phyloP scores from a whole-genome alignment of 1,284 basidiomycete species.

The Athelia sp. region DNA sequence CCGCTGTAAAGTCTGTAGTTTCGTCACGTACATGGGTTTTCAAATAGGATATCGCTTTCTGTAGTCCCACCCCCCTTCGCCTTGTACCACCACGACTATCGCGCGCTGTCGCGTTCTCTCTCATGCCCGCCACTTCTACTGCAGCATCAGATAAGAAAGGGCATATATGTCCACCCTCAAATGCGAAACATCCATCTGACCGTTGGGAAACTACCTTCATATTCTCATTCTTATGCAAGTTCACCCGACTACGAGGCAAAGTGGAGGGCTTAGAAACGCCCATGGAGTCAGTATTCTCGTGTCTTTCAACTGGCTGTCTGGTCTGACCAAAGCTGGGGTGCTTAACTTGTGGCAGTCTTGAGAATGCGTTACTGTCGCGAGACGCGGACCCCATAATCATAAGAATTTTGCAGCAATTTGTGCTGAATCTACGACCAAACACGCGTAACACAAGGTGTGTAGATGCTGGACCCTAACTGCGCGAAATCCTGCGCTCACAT shows the following conservation, averaged over 20 bases:
- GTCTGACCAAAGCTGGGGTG: constrained; percentile 11
- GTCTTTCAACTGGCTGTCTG: constrained; percentile 7
- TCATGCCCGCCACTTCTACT: constrained; percentile 36
- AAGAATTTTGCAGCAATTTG: constrained; percentile 65
- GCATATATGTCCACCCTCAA: constrained; percentile 70
- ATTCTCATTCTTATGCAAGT: constrained; percentile 77
- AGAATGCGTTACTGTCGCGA: constrained; percentile 64
- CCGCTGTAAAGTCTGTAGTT: too few relatives aligned
- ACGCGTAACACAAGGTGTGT: constrained; percentile 81
- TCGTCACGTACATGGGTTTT: background rate
- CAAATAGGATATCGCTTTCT: background rate
- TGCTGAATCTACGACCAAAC: constrained; percentile 73
- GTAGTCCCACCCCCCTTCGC: constrained; percentile 17
- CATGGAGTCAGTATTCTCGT: constrained; percentile 61
- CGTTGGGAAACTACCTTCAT: constrained; percentile 84
- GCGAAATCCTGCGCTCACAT: constrained; percentile 26
- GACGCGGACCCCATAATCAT: constrained; percentile 68
- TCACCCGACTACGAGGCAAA: constrained; percentile 67
- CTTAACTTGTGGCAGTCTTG: constrained; percentile 47
- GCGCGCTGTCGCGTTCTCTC: constrained; percentile 23
- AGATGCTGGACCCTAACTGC: constrained; percentile 24
- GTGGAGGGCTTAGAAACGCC: constrained; percentile 71
- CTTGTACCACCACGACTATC: constrained; percentile 22
- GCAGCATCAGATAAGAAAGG: constrained; percentile 46
- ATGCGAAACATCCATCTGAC: constrained; percentile 66